Conservation (phyloP, 2,329 filamentous ascomycete species). For the Cladosporium colombiae region DNA sequence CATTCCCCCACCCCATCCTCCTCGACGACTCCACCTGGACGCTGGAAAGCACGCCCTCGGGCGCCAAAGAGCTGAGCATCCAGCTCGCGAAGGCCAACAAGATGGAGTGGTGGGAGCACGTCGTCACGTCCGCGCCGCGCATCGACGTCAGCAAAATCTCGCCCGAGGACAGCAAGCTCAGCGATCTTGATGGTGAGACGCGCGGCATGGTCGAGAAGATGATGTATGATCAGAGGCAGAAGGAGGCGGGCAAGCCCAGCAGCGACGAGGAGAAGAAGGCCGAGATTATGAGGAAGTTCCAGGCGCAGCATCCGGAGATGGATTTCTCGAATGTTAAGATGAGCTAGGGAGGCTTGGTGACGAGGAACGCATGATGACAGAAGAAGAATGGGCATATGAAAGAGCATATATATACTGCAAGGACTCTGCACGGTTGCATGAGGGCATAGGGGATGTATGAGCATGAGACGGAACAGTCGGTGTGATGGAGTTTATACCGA, state of each 20-base stretch:
- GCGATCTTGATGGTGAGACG: conserved; percentile 92
- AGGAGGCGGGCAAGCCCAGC: conserved; percentile 84
- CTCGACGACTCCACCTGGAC: conserved; percentile 96
- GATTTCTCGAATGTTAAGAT: conserved; percentile 68
- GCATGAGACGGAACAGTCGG: not conserved
- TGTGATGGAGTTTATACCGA: not conserved
- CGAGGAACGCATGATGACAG: not conserved
- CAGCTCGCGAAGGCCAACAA: conserved; percentile 96
- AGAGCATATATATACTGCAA: not conserved
- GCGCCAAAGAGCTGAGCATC: conserved; percentile 74
- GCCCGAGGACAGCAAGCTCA: conserved; percentile 87
- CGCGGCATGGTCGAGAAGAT: conserved; percentile 99
- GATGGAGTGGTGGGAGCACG: conserved; percentile 97
- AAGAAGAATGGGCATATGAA: no score
- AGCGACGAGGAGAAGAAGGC: conserved; percentile 95
- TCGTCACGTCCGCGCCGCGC: conserved; percentile 80
- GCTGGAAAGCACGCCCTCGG: conserved; percentile 65
- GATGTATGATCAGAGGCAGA: conserved; percentile 99
- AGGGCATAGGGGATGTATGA: not conserved
- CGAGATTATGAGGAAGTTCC: conserved; percentile 87
- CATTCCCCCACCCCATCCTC: conserved; percentile 75
- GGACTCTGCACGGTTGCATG: not conserved
- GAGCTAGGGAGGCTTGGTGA: not conserved
- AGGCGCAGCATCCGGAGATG: conserved; percentile 75
- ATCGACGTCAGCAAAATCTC: conserved; percentile 95